Evolutionary conservation across 805 yeast genomes (phyloP), one percentile per base, ranked within the genome.

Genomic region (Spathaspora arborariae): DNA sequence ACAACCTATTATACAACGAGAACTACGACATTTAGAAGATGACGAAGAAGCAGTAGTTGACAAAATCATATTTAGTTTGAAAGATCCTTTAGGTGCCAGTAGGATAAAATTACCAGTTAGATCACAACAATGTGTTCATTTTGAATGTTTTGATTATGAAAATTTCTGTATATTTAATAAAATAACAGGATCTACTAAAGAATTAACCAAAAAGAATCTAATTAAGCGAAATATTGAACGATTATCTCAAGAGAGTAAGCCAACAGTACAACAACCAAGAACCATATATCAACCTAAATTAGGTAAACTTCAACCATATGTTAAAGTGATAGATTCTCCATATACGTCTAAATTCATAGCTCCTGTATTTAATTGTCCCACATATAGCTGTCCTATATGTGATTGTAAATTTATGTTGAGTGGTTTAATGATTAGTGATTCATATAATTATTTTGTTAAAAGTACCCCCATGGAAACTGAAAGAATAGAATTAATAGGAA

Each of bases 81-180:
- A 66, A 39, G 77, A 72, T 48, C 77, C 77, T 2, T 53, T 68
- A n/a, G 58, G 66, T 22, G 69, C 68, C 20, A 62, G 68, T 30
- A 68, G 61, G 45, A 72, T 72, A 34, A 50, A 55, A 36, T 55
- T 72, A 7, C 77, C 77, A 2, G 67, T 72, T 8, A 72, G 70
- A 53, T 63, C 75, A 5, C 49, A 53, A 7, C 46, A 49, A 0
- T 72, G 77, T 51, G 52, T 52, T 24, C 77, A 72, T 50, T 70
- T 72, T 50, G 76, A 70, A 56, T 72, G 76, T 53, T 72, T 72
- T 55, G 77, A 72, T 47, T 68, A 63, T 44, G 69, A 70, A 10
- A 68, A 56, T 35, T 72, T 72, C 45, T 72, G 76, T 51, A 45
- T 60, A 15, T 70, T 70, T 50, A 65, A 70, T 50, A 65, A 59